Conservation (phyloP, 768 basidiomycete species). For the Lactarius indigo region DNA sequence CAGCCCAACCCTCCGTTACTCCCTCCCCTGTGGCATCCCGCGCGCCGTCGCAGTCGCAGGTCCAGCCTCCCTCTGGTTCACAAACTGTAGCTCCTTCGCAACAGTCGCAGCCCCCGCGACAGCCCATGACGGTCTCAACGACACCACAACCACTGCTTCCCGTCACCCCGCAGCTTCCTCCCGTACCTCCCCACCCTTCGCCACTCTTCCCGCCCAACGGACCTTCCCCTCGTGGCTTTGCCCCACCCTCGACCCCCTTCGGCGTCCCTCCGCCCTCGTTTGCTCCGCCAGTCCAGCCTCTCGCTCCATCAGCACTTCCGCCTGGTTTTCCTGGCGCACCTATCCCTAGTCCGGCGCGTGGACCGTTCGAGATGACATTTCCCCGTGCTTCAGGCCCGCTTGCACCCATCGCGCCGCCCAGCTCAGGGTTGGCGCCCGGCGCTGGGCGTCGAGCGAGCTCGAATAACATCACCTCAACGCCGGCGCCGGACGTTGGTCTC, state of each 20-base stretch:
- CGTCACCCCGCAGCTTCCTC: slow-evolving; percentile 37
- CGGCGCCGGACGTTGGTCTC: slow-evolving; percentile 36
- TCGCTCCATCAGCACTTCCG: slow-evolving; percentile 53
- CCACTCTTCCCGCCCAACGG: slow-evolving; percentile 43
- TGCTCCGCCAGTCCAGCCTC: slow-evolving; percentile 43
- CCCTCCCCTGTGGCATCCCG: slow-evolving; percentile 30
- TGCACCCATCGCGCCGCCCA: slow-evolving; percentile 52
- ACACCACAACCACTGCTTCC: slow-evolving; percentile 45
- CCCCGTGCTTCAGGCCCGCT: slow-evolving; percentile 40
- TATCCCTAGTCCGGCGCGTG: slow-evolving; percentile 5
- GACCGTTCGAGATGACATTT: slow-evolving; percentile 53
- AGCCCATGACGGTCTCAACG: slow-evolving; percentile 48
- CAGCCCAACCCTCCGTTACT: slow-evolving; percentile 19
- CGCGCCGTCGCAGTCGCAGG: slow-evolving; percentile 38
- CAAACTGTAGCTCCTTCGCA: slow-evolving; percentile 31
- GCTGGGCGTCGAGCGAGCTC: slow-evolving; percentile 41
- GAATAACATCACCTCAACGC: slow-evolving; percentile 56
- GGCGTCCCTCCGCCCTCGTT: slow-evolving; percentile 42
- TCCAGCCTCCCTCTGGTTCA: slow-evolving; percentile 31
- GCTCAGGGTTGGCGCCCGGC: slow-evolving; percentile 48
- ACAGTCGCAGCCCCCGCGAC: slow-evolving; percentile 36
- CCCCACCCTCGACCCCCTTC: slow-evolving; percentile 47
- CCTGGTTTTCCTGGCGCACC: slow-evolving; percentile 47
- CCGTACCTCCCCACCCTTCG: slow-evolving; percentile 17
- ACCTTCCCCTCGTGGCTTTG: slow-evolving; percentile 39